Evolutionary conservation across 805 yeast species (phyloP), one percentile per base, ranked within the genome.

Genomic region (Metschnikowia lachancei): DNA sequence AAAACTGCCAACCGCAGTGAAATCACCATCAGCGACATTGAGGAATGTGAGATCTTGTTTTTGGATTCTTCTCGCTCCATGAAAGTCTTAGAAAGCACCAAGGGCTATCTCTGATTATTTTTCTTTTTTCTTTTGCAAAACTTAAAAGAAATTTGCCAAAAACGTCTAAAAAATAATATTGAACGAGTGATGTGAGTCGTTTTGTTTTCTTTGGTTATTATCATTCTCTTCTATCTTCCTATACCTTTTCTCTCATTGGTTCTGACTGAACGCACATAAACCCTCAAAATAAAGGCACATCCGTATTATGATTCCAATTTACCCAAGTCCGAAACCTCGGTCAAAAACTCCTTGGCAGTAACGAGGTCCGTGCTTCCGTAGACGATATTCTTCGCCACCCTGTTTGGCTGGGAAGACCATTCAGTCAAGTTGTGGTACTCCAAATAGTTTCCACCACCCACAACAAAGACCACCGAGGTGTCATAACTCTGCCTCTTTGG

Each of bases 371-470:
- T 89, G 57, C 95, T 82, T 22, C 99, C 99, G 64, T 94, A 92
- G 18, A 86, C 79, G 28, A 94, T 86, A 30, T 72, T 71, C 61
- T 80, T 85, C 8, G 61, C 50, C 4, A 57, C 49, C 46, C 59
- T 64, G 42, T 60, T 66, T 34, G 74, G 70, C 38, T 55, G 60
- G 13, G 66, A 63, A 0, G 81, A 80, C 95, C 96, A 91, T 64
- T 91, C 96, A 65, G 88, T 95, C 60, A 94, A 76, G 60, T 92
- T 92, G 49, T 91, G 95, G 63, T 92, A 94, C 69, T 94, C 99
- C 52, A 87, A 70, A 63, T 90, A 94, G 65, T 88, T 91, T 39
- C 98, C 98, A 30, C 99, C 99, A 20, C 99, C 99, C 46, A 94
- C 91, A 43, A 91, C 88, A 64, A 94, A 94, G 17, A 94, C 96